Evolutionary conservation across 2,329 filamentous ascomycete species (phyloP).

Genomic region (Ophidiomyces ophidiicola): DNA sequence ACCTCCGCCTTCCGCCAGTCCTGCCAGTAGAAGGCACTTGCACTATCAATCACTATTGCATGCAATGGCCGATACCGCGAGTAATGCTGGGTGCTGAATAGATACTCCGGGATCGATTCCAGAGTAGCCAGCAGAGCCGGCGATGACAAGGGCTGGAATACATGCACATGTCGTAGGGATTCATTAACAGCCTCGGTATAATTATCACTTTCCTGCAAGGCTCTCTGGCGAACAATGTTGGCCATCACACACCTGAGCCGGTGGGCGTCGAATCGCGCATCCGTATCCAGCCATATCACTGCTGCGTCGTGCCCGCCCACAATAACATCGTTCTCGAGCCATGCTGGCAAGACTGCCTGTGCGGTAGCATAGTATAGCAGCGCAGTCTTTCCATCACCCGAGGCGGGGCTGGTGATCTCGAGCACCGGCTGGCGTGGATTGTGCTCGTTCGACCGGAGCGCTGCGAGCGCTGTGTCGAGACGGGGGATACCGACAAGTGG

Average conservation of each 20-base stretch:
- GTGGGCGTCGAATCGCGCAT: slow-evolving; percentile 42
- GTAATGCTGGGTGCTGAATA: slow-evolving; percentile 37
- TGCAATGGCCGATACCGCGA: slow-evolving; percentile 39
- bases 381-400: slow-evolving; percentile 47
- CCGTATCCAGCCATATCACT: slow-evolving; percentile 45
- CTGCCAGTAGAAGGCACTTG: slow-evolving; percentile 45
- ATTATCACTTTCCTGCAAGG: not conserved
- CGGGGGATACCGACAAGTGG: slow-evolving; percentile 3
- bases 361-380: slow-evolving; percentile 46
- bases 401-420: slow-evolving; percentile 42
- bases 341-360: slow-evolving; percentile 39
- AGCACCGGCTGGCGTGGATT: slow-evolving; percentile 30
- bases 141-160: slow-evolving; percentile 45
- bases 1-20: slow-evolving; percentile 37
- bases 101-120: slow-evolving; percentile 36
- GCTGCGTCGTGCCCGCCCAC: slow-evolving; percentile 38
- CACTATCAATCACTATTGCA: slow-evolving; percentile 44
- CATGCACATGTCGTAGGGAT: slow-evolving; percentile 44
- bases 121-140: slow-evolving; percentile 41
- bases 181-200: slow-evolving; percentile 22
- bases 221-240: slow-evolving; percentile 18
- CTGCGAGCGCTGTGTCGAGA: slow-evolving; percentile 7
- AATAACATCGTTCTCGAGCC: slow-evolving; percentile 18
- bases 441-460: not conserved
- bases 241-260: slow-evolving; percentile 31